Percentiles rank a stretch among this genome's conserved stretches.
phyloP scores from a whole-genome alignment of 768 basidiomycete species.

The Tubosaeta sp. region DNA sequence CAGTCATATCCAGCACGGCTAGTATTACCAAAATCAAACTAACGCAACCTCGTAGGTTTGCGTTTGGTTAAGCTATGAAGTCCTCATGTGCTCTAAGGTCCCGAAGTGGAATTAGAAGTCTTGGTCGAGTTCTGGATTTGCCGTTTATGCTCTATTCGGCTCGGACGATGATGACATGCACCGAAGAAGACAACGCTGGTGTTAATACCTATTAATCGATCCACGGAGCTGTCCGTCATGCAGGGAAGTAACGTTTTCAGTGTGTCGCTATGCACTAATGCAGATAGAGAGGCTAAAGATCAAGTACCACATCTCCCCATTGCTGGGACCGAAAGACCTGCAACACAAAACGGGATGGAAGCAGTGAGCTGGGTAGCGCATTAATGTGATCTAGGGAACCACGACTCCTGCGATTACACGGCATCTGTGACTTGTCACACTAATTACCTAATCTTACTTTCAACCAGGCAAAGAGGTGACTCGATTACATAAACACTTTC shows the following conservation, averaged over 20 bases:
- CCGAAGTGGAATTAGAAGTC: neutral
- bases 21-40: no score
- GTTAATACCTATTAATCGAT: neutral
- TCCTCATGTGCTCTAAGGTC: neutral
- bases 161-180: neutral
- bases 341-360: neutral
- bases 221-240: neutral
- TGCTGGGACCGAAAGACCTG: neutral
- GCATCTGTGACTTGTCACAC: no score
- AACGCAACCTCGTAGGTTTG: neutral
- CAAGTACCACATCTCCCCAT: neutral
- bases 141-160: neutral
- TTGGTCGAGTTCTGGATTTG: neutral
- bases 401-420: no score
- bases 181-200: neutral
- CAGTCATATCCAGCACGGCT: neutral
- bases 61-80: neutral
- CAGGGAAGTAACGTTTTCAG: neutral
- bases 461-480: no score
- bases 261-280: neutral
- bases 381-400: no score
- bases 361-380: no score
- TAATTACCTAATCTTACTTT: no score
- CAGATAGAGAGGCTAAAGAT: neutral
- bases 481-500: conserved; percentile 19